A percentile compares a stretch with the other conserved stretches of the same genome.
These are phyloP conservation scores for Solanum paucissectum DNA, from an alignment of 257 asterid species.

Conservation along the genomic window DNA sequence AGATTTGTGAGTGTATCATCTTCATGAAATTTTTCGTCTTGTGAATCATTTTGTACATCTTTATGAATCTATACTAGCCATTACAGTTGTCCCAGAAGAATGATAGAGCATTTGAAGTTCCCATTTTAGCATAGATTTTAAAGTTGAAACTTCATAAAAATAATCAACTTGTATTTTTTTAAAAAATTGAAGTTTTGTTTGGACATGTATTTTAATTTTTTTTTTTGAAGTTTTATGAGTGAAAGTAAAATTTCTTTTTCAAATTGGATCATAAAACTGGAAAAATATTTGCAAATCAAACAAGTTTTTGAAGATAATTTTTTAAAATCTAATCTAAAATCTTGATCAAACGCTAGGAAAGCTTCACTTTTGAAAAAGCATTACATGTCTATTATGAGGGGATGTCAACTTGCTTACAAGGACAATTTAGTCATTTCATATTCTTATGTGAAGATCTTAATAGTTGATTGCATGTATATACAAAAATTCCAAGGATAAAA, in stretches of 20 bases:
- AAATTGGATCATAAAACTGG: background rate
- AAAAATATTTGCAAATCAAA: background rate
- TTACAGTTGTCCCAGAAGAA: no score
- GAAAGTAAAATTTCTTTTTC: background rate
- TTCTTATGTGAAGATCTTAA: background rate
- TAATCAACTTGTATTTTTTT: no score
- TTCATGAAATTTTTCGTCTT: no score
- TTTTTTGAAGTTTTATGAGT: background rate
- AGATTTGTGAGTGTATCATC: background rate
- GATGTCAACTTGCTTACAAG: background rate
- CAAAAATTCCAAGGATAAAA: background rate
- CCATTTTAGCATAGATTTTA: background rate
- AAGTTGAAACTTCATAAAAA: background rate
- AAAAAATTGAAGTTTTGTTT: background rate
- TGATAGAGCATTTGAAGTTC: background rate
- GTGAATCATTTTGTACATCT: no score
- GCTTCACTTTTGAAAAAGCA: background rate
- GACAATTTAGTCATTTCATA: background rate
- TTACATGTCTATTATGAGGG: background rate
- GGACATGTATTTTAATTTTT: no score
- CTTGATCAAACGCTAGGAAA: background rate
- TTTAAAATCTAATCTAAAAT: no score
- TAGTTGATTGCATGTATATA: background rate
- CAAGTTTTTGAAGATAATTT: background rate
- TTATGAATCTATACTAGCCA: no score